Conservation (phyloP, 345 rosid species). For the Boechera divaricarpa region DNA sequence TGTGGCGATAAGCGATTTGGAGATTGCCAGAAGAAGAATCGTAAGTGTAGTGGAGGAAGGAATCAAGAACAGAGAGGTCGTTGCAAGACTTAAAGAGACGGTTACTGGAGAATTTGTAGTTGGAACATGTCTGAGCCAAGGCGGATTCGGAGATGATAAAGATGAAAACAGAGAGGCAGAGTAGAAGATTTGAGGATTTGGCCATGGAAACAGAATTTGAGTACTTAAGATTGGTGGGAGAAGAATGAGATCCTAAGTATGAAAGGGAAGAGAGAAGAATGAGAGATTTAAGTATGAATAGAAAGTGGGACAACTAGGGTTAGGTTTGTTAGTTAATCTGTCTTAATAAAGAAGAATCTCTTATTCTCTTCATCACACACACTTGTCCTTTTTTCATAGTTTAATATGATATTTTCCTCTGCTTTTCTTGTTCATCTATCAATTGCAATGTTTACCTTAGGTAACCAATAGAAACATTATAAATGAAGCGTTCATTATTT, state of each 20-base stretch:
- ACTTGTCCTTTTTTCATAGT: neutral
- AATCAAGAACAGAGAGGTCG: constrained; percentile 65
- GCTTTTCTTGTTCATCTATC: constrained; percentile 37
- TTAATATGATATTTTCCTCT: neutral
- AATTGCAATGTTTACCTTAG: neutral
- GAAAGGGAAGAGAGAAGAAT: constrained; percentile 9
- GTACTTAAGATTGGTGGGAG: constrained; percentile 25
- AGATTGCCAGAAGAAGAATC: constrained; percentile 57
- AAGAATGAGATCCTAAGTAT: constrained; percentile 17
- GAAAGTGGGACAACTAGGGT: constrained; percentile 37
- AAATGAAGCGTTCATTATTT: constrained; percentile 16
- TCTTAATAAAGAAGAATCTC: constrained; percentile 29
- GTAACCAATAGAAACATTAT: constrained; percentile 13
- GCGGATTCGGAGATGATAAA: neutral
- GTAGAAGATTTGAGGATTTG: constrained; percentile 21
- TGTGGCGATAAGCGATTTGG: constrained; percentile 69
- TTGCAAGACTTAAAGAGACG: constrained; percentile 58
- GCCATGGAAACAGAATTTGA: constrained; percentile 43
- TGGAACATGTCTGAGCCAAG: constrained; percentile 55
- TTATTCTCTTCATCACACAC: neutral
- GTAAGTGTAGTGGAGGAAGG: constrained; percentile 68
- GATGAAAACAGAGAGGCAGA: constrained; percentile 26
- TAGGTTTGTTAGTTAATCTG: constrained; percentile 46
- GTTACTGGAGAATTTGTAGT: constrained; percentile 58
- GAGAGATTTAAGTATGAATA: constrained; percentile 14